Evolutionary conservation across 768 basidiomycete genomes (phyloP).

Genomic region (Trametes cubensis): DNA sequence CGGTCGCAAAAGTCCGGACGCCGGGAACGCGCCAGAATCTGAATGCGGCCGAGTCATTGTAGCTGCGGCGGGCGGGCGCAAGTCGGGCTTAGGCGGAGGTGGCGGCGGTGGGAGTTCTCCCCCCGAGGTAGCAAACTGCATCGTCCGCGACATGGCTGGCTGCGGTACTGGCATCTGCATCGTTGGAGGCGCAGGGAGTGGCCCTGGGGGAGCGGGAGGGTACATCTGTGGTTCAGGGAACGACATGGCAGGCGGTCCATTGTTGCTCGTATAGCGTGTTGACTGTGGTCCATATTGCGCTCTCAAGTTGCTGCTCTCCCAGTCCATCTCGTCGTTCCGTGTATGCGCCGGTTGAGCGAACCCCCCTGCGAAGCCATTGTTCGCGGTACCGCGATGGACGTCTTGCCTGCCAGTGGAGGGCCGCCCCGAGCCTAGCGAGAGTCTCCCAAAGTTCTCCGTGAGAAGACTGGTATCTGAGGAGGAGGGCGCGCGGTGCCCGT

Average conservation of each 20-base stretch:
- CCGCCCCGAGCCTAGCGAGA: slow-evolving; percentile 1
- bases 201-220: slow-evolving; percentile 19
- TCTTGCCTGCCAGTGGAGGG: not conserved
- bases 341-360: slow-evolving; percentile 34
- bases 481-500: slow-evolving; percentile 1
- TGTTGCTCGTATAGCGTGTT: not conserved
- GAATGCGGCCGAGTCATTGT: slow-evolving; percentile 39
- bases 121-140: slow-evolving; percentile 38
- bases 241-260: not conserved
- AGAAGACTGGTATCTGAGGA: slow-evolving; percentile 8
- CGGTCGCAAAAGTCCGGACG: not conserved
- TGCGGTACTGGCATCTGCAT: slow-evolving; percentile 39
- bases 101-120: slow-evolving; percentile 7
- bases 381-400: not conserved
- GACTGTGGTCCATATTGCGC: slow-evolving; percentile 11
- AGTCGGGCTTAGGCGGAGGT: slow-evolving; percentile 24
- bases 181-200: slow-evolving; percentile 30
- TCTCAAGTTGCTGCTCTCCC: slow-evolving; percentile 1
- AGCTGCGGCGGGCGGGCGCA: slow-evolving; percentile 22
- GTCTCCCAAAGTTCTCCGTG: slow-evolving; percentile 6
- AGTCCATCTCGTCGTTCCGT: not conserved
- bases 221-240: slow-evolving; percentile 7
- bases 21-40: slow-evolving; percentile 24
- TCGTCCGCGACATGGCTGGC: slow-evolving; percentile 38
- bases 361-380: slow-evolving; percentile 51